Base-by-base conservation (phyloP, 2,329 filamentous ascomycete genomes). In the Thielaviopsis punctulata region DNA sequence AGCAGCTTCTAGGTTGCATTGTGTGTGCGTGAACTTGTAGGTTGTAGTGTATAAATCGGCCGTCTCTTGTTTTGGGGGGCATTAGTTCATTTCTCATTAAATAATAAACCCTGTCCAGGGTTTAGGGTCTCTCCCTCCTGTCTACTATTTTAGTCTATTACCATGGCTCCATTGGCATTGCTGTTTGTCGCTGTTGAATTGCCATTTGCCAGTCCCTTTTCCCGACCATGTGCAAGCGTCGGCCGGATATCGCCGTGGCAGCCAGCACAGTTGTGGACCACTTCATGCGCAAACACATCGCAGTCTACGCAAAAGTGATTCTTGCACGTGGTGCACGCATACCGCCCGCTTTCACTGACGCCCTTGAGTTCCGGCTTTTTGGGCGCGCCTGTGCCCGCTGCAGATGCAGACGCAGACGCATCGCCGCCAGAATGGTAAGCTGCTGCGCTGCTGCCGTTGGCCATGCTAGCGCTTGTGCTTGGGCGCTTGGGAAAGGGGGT, bases 291-390 rank as follows among this genome's bases (percentile, higher is more conserved):
- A 68, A 92, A 95, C 22, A 95, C 80, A 65, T 98, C 92, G 65
- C 92, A 98, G 64, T 98, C 92, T 58, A 98, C 93, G 70, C 92
- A 98, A 64, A 96, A 98, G 67, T 96, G 90, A 55, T 85, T 81
- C 2, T 75, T 68, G 65, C 92, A 98, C n/a, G 82, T 80, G 59
- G 83, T 77, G 64, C 92, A 98, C 55, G 85, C 86, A 63, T 98
- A 98, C 49, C 92, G 72, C 47, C 84, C 81, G 62, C 84, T 92
- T 69, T 93, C 86, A 63, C 85, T 90, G 44, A 89, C 82, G 1
- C 83, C 81, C 61, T 79, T 83, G 18, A 64, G 58, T 53, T 64
- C 59, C 5, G 59, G 47, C 15, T 52, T 52, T 10, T 53, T 53
- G 13, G 19, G 30, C 15, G 25, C 41, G 15, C 48, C 24, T 8